Evolutionary conservation across 2,329 filamentous ascomycete genomes (phyloP), one percentile per base, ranked within the genome.

Genomic region (Fusarium sp.): DNA sequence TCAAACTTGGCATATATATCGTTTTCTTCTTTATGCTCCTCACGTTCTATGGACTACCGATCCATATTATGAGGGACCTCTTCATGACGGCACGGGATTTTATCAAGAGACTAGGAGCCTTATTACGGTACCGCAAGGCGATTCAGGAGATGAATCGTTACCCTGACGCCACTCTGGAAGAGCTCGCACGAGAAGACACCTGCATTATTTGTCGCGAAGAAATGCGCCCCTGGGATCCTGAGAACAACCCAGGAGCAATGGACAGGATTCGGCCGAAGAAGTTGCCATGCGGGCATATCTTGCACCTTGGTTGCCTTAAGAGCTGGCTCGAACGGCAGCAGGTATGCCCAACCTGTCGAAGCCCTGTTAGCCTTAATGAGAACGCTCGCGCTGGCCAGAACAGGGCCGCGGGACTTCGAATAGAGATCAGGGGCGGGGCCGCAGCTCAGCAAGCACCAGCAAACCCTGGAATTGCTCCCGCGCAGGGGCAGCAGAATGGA

Each of bases 161-260:
- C 77, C 92, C 93, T 7, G 96, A 99, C 78, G 96, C 96, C 3
- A 97, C 93, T 2, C 86, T 88, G 3, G 93, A 97, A 71, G 95
- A 99, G 71, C 88, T 99, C 25, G 84, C 86, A 29, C 87, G 92
- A 51, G 95, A 98, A 78, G 94, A 97, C 75, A 97, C 96, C 4
- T 99, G 96, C 80, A 99, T 99, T 74, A 97, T 99, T 58, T 99
- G 96, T 80, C 90, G 96, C 65, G 96, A 99, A 79, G 93, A 97
- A 70, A 99, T 99, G 96, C 88, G 89, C 34, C 90, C 91, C 3
- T 97, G 94, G 92, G 81, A 88, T 61, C 82, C 84, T 1, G 77
- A 69, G 7, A 79, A 81, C 81, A 88, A 78, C 83, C 88, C 72
- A 85, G 91, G 88, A n/a, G 86, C 92, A 59, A 91, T 97, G 62